Percentiles rank a stretch among this genome's conserved stretches.
Conservation (phyloP, 106 monocot genomes). For the Apostasia shenzhenica region DNA sequence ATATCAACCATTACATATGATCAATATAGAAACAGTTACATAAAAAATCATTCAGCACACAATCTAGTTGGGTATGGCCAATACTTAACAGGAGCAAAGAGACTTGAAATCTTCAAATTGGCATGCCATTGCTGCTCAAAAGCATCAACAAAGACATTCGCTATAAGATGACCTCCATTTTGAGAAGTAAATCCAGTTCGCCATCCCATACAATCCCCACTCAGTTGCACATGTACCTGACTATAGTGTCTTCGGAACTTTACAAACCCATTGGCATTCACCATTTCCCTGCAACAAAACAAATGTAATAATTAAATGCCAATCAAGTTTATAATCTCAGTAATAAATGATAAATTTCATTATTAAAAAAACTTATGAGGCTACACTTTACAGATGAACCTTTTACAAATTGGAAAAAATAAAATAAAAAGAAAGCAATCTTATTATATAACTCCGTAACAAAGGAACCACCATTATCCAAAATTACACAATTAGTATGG, state of each 20-base stretch:
- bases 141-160: constrained; percentile 84
- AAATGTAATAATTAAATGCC: constrained; percentile 1
- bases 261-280: constrained; percentile 57
- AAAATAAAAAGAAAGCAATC: too few species aligned
- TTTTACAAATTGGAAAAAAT: too few species aligned
- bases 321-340: neutral
- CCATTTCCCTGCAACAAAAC: constrained; percentile 68
- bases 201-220: constrained; percentile 89
- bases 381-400: too few species aligned
- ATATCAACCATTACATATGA: neutral
- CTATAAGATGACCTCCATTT: constrained; percentile 71
- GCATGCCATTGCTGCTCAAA: constrained; percentile 83
- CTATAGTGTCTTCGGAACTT: constrained; percentile 86
- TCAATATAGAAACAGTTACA: neutral
- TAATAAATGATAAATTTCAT: neutral
- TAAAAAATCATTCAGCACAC: neutral
- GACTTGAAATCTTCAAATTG: constrained; percentile 63
- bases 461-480: too few species aligned
- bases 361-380: too few species aligned
- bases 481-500: too few species aligned
- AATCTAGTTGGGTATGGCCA: neutral
- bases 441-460: too few species aligned
- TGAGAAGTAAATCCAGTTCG: constrained; percentile 37
- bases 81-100: constrained; percentile 85
- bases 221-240: constrained; percentile 71